phyloP scores from a whole-genome alignment of 2,329 filamentous ascomycete species.

The Ophiostoma australiae region DNA sequence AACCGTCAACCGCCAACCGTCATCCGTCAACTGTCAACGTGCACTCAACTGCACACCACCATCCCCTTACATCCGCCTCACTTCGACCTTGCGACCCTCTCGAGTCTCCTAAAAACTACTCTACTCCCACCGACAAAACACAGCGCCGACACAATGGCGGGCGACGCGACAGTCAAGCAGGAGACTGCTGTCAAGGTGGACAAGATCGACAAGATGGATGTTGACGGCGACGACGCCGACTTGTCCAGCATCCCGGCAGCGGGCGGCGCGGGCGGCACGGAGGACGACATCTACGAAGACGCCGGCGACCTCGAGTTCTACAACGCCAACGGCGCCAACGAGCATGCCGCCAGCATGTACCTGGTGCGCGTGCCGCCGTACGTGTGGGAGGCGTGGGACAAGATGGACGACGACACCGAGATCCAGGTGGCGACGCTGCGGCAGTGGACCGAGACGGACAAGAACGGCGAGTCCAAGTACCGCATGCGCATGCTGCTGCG shows the following conservation, averaged over 20 bases:
- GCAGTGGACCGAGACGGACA: constrained; percentile 51
- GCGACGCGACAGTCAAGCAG: constrained; percentile 23
- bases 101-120: not conserved
- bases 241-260: constrained; percentile 32
- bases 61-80: not conserved
- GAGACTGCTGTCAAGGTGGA: constrained; percentile 39
- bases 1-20: too few species aligned
- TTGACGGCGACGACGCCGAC: constrained; percentile 29
- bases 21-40: not conserved
- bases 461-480: constrained; percentile 46
- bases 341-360: constrained; percentile 51
- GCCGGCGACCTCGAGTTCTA: constrained; percentile 59
- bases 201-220: constrained; percentile 41
- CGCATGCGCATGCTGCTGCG: constrained; percentile 63
- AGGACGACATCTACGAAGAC: constrained; percentile 64
- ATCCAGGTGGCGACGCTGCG: constrained; percentile 74
- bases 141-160: not conserved
- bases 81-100: not conserved
- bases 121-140: too few species aligned
- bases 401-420: constrained; percentile 73
- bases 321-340: constrained; percentile 34
- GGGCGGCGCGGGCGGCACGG: constrained; percentile 29
- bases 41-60: not conserved
- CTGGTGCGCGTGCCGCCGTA: constrained; percentile 73
- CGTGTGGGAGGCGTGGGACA: constrained; percentile 73